Base-by-base conservation (phyloP, 306 rosid species). In the Vicia faba region DNA sequence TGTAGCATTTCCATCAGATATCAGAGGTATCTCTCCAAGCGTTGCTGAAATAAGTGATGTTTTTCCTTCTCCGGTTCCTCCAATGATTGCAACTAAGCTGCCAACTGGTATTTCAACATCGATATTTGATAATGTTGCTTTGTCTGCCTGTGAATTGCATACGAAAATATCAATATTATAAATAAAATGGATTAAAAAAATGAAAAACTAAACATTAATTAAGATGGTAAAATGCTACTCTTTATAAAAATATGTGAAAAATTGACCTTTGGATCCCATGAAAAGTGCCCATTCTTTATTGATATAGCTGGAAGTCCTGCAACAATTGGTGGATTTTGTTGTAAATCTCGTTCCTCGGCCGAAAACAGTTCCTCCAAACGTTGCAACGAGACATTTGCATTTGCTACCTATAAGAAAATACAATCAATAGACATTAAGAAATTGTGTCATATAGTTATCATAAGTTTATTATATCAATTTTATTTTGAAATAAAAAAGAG, bases 61-160 rank as follows among this genome's bases (percentile, higher is more conserved):
- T 62, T 92, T 92, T 31, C 98, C 98, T 86, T 92, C 95, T 70
- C 98, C 96, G 3, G 98, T 92, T 50, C 95, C 88, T 6, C 96
- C 98, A 63, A 92, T 91, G 40, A 92, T 78, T 50, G 96, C 98
- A 63, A 92, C 91, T 83, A 92, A 87, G 78, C 87, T 83, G 0
- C 98, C 96, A 69, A 76, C 78, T 60, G 82, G 84, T 72, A 89
- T 83, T 71, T 89, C 86, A 75, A 89, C 75, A 79, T 89, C 83
- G 71, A 92, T 84, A 71, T 86, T 76, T 41, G 85, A 89, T 77
- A 92, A 78, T 36, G 86, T 83, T 3, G 88, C 79, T 25, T 79
- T 89, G 54, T 84, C 83, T 75, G 66, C 90, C 98, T 89, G 84
- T 19, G 35, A 51, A 35, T 61, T 16, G 56, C 8, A 29, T 41